Base-by-base conservation (phyloP, 192 early-diverging fungal genomes). In the Coemansia sp. region DNA sequence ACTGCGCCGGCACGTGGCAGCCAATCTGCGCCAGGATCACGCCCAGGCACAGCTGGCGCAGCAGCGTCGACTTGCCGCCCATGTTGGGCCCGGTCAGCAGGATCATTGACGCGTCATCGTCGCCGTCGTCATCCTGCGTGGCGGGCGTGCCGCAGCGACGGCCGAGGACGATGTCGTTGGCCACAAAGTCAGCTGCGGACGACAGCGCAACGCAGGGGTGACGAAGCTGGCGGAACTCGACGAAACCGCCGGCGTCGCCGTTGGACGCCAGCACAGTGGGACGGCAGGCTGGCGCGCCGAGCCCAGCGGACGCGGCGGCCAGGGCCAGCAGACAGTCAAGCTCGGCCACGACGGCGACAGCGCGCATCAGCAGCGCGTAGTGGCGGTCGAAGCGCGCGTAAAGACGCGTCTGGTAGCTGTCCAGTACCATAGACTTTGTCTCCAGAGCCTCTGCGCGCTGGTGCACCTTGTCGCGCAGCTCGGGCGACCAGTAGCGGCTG, bases 51-150 rank as follows among this genome's bases (percentile, higher is more conserved):
- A 93, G 91, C 85, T 98, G 96, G 32, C 97, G 88, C 59, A 98
- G 85, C 17, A 99, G 83, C 0, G 97, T 99, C 1, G 92, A 94
- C 86, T 99, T 99, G 60, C 97, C 97, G 71, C 96, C 97, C 94
- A 98, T 98, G 75, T 99, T 99, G n/a, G 97, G 96, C 22, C 97
- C 97, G 0, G 97, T 98, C 55, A 99, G 76, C 10, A 99, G 82
- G 11, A 98, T 89, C 77, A 98, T 88, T 16, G 75, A 69, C 32
- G 80, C 75, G 0, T 64, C 38, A n/a, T 80, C 84, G 28, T 52
- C 68, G 7, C 72, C 80, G 42, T 11, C 42, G 16, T 45, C 42
- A 11, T 11, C 16, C 5, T 7, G 12, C 8, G 12, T 48, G 18
- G 31, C 30, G 12, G 12, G 28, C 51, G 3, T 48, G 36, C 25